Percentiles rank a stretch among this genome's conserved stretches.
Conservation (phyloP, 1,284 basidiomycete species). For the Taiwanofungus camphoratus region DNA sequence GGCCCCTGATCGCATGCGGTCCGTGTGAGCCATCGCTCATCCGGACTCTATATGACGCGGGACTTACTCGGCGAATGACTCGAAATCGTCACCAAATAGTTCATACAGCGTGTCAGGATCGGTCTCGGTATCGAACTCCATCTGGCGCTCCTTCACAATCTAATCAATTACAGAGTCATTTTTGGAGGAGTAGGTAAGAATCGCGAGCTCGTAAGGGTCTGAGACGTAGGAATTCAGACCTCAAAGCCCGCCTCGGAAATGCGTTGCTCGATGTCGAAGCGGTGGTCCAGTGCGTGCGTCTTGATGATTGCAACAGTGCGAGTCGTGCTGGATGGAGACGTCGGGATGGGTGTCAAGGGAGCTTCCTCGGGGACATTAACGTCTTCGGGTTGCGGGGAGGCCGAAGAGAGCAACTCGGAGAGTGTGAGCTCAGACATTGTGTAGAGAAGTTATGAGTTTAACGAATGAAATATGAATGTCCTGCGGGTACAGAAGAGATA, state of each 20-base stretch:
- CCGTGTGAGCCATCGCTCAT: conserved; percentile 1
- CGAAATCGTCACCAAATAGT: conserved; percentile 70
- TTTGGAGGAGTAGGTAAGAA: background rate
- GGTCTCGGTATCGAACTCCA: conserved; percentile 76
- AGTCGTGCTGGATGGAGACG: conserved; percentile 30
- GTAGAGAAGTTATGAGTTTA: background rate
- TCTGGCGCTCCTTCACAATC: conserved; percentile 79
- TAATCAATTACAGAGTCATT: conserved; percentile 24
- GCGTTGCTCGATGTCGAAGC: conserved; percentile 70
- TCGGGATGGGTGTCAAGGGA: background rate
- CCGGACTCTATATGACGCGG: conserved; percentile 3
- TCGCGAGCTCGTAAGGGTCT: background rate
- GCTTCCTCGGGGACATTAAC: background rate
- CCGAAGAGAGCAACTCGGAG: background rate
- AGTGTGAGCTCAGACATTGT: background rate
- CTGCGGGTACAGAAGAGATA: no score
- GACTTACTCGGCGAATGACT: conserved; percentile 67
- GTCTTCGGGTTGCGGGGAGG: background rate
- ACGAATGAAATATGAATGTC: background rate
- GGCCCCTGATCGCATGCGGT: conserved; percentile 43
- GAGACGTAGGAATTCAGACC: conserved; percentile 34
- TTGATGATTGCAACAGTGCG: conserved; percentile 78
- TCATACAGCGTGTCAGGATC: conserved; percentile 73
- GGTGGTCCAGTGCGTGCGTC: conserved; percentile 58
- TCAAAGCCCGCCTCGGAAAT: conserved; percentile 75